phyloP scores from a whole-genome alignment of 1,284 basidiomycete genomes.

The Schizophyllum commune region DNA sequence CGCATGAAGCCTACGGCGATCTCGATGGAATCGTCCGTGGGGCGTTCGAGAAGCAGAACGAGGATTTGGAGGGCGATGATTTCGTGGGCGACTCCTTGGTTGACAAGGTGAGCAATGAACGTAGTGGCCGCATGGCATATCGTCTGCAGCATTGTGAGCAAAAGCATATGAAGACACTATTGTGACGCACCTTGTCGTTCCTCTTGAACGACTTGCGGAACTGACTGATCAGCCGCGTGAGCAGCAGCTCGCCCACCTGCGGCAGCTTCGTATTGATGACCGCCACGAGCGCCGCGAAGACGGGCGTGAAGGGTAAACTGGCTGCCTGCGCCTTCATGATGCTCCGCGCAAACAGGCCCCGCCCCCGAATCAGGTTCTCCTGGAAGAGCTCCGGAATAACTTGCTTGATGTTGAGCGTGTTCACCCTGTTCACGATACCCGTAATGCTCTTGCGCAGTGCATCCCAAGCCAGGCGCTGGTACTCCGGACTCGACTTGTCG shows the following conservation, averaged over 20 bases:
- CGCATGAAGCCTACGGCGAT: slow-evolving; percentile 97
- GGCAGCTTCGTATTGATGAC: slow-evolving; percentile 98
- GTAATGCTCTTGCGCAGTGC: slow-evolving; percentile 97
- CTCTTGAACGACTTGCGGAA: slow-evolving; percentile 94
- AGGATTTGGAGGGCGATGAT: slow-evolving; percentile 94
- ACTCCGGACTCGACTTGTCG: slow-evolving; percentile 89
- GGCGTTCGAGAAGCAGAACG: slow-evolving; percentile 87
- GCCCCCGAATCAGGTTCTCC: slow-evolving; percentile 88
- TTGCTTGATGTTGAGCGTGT: slow-evolving; percentile 93
- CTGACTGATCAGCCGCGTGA: slow-evolving; percentile 88
- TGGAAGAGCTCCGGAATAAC: slow-evolving; percentile 91
- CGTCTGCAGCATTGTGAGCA: slow-evolving; percentile 37
- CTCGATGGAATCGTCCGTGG: slow-evolving; percentile 97
- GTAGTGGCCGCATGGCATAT: slow-evolving; percentile 92
- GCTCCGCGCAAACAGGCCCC: slow-evolving; percentile 85
- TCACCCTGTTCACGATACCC: slow-evolving; percentile 99
- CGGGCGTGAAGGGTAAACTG: slow-evolving; percentile 95
- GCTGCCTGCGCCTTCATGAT: slow-evolving; percentile 98
- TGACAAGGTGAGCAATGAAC: slow-evolving; percentile 96
- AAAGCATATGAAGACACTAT: neutral
- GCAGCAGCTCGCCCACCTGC: slow-evolving; percentile 88
- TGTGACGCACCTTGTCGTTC: slow-evolving; percentile 85
- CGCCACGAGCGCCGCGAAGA: slow-evolving; percentile 90
- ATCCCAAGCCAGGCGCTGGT: slow-evolving; percentile 96
- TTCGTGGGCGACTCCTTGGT: slow-evolving; percentile 92